phyloP scores from a whole-genome alignment of 2,329 filamentous ascomycete genomes.

The Sclerotinia minor region DNA sequence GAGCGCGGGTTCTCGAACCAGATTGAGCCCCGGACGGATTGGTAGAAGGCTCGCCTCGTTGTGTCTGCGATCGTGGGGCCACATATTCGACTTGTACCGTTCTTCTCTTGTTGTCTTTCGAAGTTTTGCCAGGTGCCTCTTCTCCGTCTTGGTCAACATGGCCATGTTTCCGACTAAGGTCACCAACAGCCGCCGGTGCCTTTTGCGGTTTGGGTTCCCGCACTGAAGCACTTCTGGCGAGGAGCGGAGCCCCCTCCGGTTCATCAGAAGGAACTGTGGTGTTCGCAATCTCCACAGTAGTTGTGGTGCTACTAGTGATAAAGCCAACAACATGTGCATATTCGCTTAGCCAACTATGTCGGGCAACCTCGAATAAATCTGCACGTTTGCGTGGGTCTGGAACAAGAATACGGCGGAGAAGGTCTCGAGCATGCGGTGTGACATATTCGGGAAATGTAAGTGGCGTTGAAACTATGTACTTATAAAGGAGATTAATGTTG shows the following conservation, averaged over 20 bases:
- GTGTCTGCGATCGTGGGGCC: constrained; percentile 81
- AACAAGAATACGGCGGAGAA: constrained; percentile 88
- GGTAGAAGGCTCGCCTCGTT: constrained; percentile 54
- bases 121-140: constrained; percentile 61
- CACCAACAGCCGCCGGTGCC: constrained; percentile 54
- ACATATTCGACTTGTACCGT: constrained; percentile 99
- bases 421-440: constrained; percentile 90
- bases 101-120: constrained; percentile 83
- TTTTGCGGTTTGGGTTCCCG: constrained; percentile 77
- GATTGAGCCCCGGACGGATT: constrained; percentile 38
- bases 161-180: constrained; percentile 70
- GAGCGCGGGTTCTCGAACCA: constrained; percentile 52
- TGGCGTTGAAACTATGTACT: constrained; percentile 97
- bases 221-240: constrained; percentile 89
- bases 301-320: constrained; percentile 93
- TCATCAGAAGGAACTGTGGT: constrained; percentile 65
- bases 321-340: constrained; percentile 96
- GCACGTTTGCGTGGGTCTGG: constrained; percentile 93
- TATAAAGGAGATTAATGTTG: constrained; percentile 98
- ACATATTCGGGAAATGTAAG: constrained; percentile 99
- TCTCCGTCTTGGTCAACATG: constrained; percentile 69
- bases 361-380: constrained; percentile 93
- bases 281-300: constrained; percentile 79
- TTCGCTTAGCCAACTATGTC: constrained; percentile 97
- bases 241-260: constrained; percentile 56